Evolutionary conservation across 2,329 filamentous ascomycete genomes (phyloP).

Genomic region (Colletotrichum sp.): DNA sequence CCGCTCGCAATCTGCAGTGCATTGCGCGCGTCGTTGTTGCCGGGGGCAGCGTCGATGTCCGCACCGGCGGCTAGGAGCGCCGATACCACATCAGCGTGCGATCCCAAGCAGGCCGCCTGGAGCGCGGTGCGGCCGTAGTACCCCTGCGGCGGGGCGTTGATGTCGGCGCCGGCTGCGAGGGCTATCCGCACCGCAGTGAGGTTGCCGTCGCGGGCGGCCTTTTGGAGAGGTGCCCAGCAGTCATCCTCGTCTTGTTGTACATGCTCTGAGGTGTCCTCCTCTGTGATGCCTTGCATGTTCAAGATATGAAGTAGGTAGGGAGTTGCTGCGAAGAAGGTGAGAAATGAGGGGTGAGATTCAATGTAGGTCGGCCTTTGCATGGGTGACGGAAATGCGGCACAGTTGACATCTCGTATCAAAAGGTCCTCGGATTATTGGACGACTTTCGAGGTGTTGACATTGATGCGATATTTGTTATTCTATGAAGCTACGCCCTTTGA

Average conservation of each 20-base stretch:
- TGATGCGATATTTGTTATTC: neutral
- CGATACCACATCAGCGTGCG: slow-evolving; percentile 28
- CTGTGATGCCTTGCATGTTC: neutral
- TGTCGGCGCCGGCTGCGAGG: slow-evolving; percentile 29
- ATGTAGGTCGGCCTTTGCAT: neutral
- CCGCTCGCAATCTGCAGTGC: slow-evolving; percentile 43
- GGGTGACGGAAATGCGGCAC: neutral
- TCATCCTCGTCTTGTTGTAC: slow-evolving; percentile 26
- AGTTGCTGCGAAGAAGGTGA: neutral
- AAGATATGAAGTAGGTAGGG: neutral
- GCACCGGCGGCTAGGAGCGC: slow-evolving; percentile 35
- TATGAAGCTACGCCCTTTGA: neutral
- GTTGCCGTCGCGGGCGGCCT: slow-evolving; percentile 36
- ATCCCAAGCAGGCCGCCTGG: slow-evolving; percentile 36
- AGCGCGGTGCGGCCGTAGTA: slow-evolving; percentile 42
- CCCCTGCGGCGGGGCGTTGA: slow-evolving; percentile 35
- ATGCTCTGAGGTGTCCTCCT: neutral
- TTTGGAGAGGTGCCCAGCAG: slow-evolving; percentile 39
- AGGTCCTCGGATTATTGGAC: neutral
- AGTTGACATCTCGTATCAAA: neutral
- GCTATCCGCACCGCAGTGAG: slow-evolving; percentile 27
- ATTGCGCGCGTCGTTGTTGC: slow-evolving; percentile 39
- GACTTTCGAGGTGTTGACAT: neutral
- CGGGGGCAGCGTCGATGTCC: slow-evolving; percentile 35
- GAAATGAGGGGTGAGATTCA: neutral